Conservation (phyloP, 169 alveolate species). For the Eimeria necatrix region DNA sequence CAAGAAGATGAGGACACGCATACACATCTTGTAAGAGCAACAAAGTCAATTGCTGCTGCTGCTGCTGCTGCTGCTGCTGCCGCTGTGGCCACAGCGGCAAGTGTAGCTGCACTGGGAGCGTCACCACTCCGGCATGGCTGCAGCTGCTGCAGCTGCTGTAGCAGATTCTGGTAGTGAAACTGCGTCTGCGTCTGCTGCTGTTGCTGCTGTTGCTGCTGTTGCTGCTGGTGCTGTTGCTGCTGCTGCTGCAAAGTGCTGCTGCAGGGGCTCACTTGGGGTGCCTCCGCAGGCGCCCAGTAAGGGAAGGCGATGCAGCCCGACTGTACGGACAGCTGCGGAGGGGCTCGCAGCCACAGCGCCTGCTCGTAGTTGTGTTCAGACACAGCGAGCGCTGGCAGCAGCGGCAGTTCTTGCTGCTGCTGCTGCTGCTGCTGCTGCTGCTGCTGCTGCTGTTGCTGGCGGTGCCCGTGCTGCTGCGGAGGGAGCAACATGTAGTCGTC, state of each 20-base stretch:
- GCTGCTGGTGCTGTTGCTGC: neutral
- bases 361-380: neutral
- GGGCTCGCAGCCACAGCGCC: constrained; percentile 19
- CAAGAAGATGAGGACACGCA: neutral
- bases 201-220: neutral
- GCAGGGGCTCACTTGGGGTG: neutral
- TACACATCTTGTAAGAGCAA: neutral
- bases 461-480: neutral
- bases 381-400: neutral
- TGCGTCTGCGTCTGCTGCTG: no score
- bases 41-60: neutral
- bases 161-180: no score
- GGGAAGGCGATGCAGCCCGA: neutral
- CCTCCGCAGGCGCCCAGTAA: neutral
- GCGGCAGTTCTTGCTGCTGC: neutral
- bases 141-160: constrained; percentile 3
- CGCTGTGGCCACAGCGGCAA: no score
- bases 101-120: no score
- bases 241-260: no score
- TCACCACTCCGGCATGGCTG: no score
- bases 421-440: constrained; percentile 24
- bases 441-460: constrained; percentile 2
- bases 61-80: constrained; percentile 14
- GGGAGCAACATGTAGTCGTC: neutral
- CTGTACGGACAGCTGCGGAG: constrained; percentile 19